These are phyloP conservation scores for Colletotrichum godetiae DNA, from an alignment of 2,329 filamentous ascomycete genomes.

Conservation along the genomic window DNA sequence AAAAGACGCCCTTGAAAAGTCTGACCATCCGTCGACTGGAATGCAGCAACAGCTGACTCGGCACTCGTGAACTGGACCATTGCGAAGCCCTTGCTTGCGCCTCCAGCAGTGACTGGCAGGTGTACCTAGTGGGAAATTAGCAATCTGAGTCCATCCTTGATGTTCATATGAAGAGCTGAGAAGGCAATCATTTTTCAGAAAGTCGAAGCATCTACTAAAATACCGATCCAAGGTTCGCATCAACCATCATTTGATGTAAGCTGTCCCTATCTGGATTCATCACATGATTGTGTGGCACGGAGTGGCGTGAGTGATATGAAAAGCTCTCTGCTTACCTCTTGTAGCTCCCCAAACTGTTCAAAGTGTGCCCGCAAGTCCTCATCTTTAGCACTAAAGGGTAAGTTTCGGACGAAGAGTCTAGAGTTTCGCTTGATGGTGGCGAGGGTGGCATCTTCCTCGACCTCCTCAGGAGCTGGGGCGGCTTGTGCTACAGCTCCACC, in stretches of 20 bases:
- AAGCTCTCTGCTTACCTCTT: conserved; percentile 79
- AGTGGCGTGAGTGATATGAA: conserved; percentile 28
- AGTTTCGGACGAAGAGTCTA: conserved; percentile 88
- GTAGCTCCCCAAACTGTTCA: conserved; percentile 76
- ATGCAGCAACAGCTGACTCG: conserved; percentile 81
- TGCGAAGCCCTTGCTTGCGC: conserved; percentile 88
- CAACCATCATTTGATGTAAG: conserved; percentile 91
- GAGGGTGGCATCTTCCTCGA: conserved; percentile 55
- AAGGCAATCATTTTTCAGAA: conserved; percentile 70
- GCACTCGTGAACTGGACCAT: conserved; percentile 83
- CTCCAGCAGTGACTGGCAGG: conserved; percentile 79
- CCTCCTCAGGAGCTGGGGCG: conserved; percentile 36
- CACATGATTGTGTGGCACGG: conserved; percentile 56
- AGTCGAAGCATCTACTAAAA: conserved; percentile 99
- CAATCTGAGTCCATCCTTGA: conserved; percentile 19
- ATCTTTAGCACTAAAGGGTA: conserved; percentile 83
- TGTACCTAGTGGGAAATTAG: conserved; percentile 75
- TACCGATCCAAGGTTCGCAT: conserved; percentile 91
- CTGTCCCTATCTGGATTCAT: conserved; percentile 99
- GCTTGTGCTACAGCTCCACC: conserved; percentile 43
- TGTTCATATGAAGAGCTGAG: conserved; percentile 26
- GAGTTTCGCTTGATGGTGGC: conserved; percentile 77
- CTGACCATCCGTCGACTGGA: conserved; percentile 81
- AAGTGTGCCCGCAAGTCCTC: conserved; percentile 82
- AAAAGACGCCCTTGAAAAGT: conserved; percentile 93